Conservation (phyloP, 306 rosid genomes). For the Crotalaria pallida region DNA sequence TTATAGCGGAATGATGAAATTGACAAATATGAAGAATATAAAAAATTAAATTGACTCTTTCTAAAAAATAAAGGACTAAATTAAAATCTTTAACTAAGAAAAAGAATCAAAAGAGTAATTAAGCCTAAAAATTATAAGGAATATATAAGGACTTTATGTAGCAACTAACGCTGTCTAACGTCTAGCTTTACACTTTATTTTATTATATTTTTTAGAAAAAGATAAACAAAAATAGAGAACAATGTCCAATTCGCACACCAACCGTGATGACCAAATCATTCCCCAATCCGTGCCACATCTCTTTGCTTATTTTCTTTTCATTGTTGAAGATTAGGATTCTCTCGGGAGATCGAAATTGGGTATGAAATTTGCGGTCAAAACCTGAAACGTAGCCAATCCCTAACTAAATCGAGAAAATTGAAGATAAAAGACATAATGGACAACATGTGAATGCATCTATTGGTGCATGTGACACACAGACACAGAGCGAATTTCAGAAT, state of each 20-base stretch:
- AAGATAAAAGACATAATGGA: constrained; percentile 8
- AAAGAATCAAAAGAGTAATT: too few species aligned
- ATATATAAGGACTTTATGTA: neutral
- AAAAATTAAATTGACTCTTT: too few species aligned
- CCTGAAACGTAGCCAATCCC: constrained; percentile 16
- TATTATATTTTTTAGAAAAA: neutral
- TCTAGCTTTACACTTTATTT: neutral
- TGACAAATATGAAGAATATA: too few species aligned
- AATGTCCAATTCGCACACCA: constrained; percentile 2
- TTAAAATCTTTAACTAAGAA: too few species aligned
- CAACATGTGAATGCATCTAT: constrained; percentile 36
- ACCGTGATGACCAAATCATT: constrained; percentile 19
- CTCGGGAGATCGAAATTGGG: constrained; percentile 6
- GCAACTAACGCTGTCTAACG: neutral
- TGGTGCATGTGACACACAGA: constrained; percentile 21
- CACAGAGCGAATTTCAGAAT: neutral
- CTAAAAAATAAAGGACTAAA: too few species aligned
- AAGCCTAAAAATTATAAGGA: neutral
- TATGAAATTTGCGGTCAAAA: constrained; percentile 21
- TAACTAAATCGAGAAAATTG: constrained; percentile 16
- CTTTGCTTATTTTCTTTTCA: neutral
- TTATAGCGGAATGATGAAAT: too few species aligned
- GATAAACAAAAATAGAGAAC: neutral
- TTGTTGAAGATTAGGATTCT: constrained; percentile 14
- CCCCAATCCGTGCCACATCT: constrained; percentile 31